phyloP scores from a whole-genome alignment of 2,329 filamentous ascomycete genomes.

The Lachnellula arida region DNA sequence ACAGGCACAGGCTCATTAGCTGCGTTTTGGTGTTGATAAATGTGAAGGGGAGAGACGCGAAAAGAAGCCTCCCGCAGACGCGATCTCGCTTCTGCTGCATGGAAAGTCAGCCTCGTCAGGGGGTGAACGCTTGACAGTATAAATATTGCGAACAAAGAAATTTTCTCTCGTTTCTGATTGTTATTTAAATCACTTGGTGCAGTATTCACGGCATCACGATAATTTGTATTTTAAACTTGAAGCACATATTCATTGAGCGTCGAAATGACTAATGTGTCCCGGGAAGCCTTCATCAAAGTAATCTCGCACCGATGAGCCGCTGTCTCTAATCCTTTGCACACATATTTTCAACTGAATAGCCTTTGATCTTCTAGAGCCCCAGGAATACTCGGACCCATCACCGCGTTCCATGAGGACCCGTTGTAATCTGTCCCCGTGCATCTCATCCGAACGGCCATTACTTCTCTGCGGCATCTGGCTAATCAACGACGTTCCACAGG shows the following conservation, averaged over 20 bases:
- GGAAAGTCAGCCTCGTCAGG: conserved; percentile 9
- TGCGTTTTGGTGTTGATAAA: background rate
- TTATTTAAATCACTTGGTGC: background rate
- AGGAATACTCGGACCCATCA: too few species aligned
- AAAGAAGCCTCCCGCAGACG: background rate
- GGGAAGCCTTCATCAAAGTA: background rate
- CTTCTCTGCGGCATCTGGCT: too few species aligned
- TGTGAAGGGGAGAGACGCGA: background rate
- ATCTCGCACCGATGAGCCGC: background rate
- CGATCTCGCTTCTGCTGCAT: background rate
- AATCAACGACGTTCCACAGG: too few species aligned
- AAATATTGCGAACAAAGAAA: background rate
- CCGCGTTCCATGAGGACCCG: too few species aligned
- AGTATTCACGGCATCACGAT: background rate
- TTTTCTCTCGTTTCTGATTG: too few species aligned
- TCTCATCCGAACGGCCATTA: too few species aligned
- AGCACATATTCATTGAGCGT: background rate
- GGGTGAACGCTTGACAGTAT: background rate
- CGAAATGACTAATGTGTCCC: background rate
- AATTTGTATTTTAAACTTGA: background rate
- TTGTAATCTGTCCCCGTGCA: too few species aligned
- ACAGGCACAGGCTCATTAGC: background rate
- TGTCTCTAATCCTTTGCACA: background rate
- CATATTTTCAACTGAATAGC: too few species aligned
- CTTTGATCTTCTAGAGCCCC: too few species aligned